phyloP scores from a whole-genome alignment of 106 monocot genomes.

The Dioscorea alata region DNA sequence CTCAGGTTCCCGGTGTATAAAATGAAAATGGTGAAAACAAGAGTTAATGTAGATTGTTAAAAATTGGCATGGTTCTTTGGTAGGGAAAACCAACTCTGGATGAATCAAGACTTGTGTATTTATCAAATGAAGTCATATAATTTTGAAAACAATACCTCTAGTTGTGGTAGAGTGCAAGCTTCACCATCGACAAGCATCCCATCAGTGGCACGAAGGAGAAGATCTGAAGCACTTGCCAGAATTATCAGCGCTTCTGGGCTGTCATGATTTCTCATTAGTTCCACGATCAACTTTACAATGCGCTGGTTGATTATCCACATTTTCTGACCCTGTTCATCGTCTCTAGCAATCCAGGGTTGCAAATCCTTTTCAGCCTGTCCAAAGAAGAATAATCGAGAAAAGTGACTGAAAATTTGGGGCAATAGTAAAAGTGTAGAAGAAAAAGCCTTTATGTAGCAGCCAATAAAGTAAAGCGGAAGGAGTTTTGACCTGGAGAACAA shows the following conservation, averaged over 20 bases:
- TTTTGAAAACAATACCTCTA: conserved; percentile 56
- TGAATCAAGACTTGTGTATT: too few species aligned
- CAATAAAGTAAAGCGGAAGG: neutral
- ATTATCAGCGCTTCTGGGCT: conserved; percentile 73
- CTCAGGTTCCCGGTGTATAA: neutral
- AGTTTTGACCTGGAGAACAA: conserved; percentile 85
- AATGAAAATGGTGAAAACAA: too few species aligned
- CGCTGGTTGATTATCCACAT: conserved; percentile 95
- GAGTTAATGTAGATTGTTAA: too few species aligned
- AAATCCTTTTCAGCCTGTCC: conserved; percentile 90
- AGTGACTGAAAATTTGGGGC: conserved; percentile 10
- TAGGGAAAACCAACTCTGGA: too few species aligned
- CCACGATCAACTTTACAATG: conserved; percentile 84
- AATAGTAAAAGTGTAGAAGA: neutral
- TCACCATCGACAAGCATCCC: conserved; percentile 99
- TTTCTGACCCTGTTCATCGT: conserved; percentile 83
- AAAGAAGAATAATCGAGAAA: conserved; percentile 13
- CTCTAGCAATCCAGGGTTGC: conserved; percentile 98
- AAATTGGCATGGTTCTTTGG: too few species aligned
- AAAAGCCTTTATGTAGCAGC: neutral
- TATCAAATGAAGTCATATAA: neutral
- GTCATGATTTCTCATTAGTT: conserved; percentile 84
- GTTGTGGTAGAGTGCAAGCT: conserved; percentile 91
- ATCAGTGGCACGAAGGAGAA: conserved; percentile 97
- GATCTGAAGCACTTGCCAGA: conserved; percentile 87